Conservation (phyloP, 2,329 filamentous ascomycete genomes). For the Elsinoe australis region DNA sequence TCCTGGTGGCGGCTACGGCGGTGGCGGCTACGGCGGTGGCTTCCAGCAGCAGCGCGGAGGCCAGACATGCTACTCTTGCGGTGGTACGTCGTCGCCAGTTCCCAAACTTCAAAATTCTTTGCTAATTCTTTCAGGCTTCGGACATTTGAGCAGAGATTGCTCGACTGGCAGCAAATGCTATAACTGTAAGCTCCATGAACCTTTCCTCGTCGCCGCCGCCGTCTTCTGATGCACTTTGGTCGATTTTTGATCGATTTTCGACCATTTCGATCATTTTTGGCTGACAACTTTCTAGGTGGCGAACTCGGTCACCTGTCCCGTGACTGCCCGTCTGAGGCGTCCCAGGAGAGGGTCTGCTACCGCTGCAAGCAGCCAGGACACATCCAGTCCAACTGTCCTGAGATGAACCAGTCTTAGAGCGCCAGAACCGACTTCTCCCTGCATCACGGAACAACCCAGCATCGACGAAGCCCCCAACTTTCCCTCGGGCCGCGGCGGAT, state of each 20-base stretch:
- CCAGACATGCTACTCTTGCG: slow-evolving; percentile 97
- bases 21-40: slow-evolving; percentile 40
- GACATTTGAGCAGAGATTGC: slow-evolving; percentile 97
- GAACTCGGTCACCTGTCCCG: slow-evolving; percentile 91
- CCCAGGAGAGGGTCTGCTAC: slow-evolving; percentile 95
- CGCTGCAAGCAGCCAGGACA: slow-evolving; percentile 84
- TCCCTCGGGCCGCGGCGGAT: slow-evolving; percentile 11
- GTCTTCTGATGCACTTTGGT: too few species aligned
- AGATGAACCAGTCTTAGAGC: slow-evolving; percentile 30
- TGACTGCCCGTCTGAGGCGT: slow-evolving; percentile 89
- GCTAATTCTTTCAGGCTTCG: too few species aligned
- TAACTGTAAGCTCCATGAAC: slow-evolving; percentile 76
- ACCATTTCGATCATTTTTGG: too few species aligned
- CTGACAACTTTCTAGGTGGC: too few species aligned
- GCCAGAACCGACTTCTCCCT: slow-evolving; percentile 13
- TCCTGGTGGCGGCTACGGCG: too few species aligned
- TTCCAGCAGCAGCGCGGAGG: slow-evolving; percentile 33
- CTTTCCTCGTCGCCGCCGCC: too few species aligned
- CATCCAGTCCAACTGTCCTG: slow-evolving; percentile 89
- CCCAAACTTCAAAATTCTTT: too few species aligned
- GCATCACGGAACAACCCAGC: slow-evolving; percentile 14
- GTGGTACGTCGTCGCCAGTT: too few species aligned
- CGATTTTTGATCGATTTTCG: too few species aligned
- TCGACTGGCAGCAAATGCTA: slow-evolving; percentile 99
- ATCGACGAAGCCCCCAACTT: slow-evolving; percentile 13